Percentiles rank a stretch among this genome's conserved stretches.
Conservation (phyloP, 2,329 filamentous ascomycete species). For the Claviceps monticola region DNA sequence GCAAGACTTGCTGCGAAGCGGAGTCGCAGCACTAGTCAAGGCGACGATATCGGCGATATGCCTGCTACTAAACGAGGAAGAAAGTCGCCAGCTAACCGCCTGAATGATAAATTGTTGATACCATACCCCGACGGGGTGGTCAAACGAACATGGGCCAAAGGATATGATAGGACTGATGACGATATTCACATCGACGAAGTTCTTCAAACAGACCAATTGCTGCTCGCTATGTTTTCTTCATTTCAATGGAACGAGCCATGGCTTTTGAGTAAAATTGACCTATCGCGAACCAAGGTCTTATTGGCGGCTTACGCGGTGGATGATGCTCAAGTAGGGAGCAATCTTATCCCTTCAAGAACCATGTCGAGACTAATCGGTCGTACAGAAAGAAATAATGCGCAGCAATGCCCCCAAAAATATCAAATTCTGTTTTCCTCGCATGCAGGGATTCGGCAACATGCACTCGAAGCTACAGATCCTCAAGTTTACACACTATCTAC, state of each 20-base stretch:
- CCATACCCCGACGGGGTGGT: constrained; percentile 48
- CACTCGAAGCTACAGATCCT: constrained; percentile 89
- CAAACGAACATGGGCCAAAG: constrained; percentile 67
- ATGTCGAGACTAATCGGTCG: background rate
- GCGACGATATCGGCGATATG: constrained; percentile 15
- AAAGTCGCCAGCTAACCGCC: constrained; percentile 7
- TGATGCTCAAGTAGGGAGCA: constrained; percentile 33
- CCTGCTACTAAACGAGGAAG: constrained; percentile 14
- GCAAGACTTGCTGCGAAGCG: constrained; percentile 49
- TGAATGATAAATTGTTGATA: constrained; percentile 9
- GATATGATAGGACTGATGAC: constrained; percentile 44
- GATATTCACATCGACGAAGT: constrained; percentile 86
- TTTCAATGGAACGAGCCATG: constrained; percentile 78
- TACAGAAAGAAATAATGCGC: constrained; percentile 31
- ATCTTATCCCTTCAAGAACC: background rate
- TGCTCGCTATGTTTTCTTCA: constrained; percentile 71
- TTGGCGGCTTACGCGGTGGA: constrained; percentile 42
- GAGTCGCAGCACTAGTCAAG: constrained; percentile 13
- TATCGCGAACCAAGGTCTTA: constrained; percentile 44
- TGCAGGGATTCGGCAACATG: constrained; percentile 66
- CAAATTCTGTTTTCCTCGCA: constrained; percentile 67
- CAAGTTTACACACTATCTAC: constrained; percentile 59
- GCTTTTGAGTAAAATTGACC: constrained; percentile 58
- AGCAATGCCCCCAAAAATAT: constrained; percentile 39
- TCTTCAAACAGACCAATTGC: constrained; percentile 55